Conservation (phyloP, 768 basidiomycete genomes). For the Xanthoconium purpureum region DNA sequence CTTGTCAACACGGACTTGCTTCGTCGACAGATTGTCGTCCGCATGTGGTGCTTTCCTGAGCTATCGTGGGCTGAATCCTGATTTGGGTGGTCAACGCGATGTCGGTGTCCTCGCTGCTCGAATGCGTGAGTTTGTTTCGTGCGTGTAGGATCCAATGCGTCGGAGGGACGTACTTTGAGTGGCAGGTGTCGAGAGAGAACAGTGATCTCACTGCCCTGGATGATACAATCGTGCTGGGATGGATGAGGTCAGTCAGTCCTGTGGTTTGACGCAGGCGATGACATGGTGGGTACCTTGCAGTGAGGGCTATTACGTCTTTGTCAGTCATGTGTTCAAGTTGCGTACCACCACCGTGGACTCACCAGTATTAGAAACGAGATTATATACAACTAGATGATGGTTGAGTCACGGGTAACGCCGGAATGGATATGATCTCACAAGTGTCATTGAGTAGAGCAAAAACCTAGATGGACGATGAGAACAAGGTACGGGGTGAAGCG, state of each 20-base stretch:
- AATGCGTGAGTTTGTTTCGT: too few relatives aligned
- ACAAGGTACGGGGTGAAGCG: too few relatives aligned
- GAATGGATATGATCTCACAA: constrained; percentile 3
- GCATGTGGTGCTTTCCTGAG: background rate
- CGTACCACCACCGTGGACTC: background rate
- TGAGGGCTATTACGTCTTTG: background rate
- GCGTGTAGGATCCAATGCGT: too few relatives aligned
- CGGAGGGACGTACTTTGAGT: background rate
- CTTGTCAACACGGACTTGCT: background rate
- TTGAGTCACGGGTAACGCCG: background rate
- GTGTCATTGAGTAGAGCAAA: background rate
- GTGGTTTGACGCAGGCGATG: too few relatives aligned
- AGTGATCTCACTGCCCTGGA: constrained; percentile 13
- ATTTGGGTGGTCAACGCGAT: constrained; percentile 9
- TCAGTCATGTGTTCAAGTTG: background rate
- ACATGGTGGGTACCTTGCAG: constrained; percentile 1
- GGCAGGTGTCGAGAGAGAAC: background rate
- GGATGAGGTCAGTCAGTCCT: too few relatives aligned
- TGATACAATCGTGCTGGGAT: background rate
- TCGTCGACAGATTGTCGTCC: background rate
- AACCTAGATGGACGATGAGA: background rate
- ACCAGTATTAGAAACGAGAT: background rate
- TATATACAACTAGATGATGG: background rate
- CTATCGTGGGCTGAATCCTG: background rate
- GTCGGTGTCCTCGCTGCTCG: background rate